These are phyloP conservation scores for Boletus insuetus DNA, from an alignment of 768 basidiomycete genomes.

Conservation along the genomic window DNA sequence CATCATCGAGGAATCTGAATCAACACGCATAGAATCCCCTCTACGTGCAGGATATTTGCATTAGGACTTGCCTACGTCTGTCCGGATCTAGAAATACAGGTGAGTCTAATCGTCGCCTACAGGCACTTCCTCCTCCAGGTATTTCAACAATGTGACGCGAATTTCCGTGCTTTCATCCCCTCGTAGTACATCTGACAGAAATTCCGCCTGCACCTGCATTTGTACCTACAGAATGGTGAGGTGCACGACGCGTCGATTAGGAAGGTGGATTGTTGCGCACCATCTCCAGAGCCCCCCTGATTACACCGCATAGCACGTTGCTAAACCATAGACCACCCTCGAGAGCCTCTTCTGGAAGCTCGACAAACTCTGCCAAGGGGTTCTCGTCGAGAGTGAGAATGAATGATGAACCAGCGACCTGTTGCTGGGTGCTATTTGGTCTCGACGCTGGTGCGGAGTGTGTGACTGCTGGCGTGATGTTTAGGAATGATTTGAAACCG, in stretches of 20 bases:
- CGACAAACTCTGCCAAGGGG: conserved; percentile 94
- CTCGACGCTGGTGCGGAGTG: conserved; percentile 59
- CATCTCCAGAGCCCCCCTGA: conserved; percentile 95
- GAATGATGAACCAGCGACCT: conserved; percentile 60
- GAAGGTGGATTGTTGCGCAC: conserved; percentile 42
- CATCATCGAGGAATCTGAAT: conserved; percentile 1
- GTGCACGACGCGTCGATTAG: conserved; percentile 5
- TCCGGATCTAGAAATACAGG: conserved; percentile 16
- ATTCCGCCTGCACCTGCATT: conserved; percentile 89
- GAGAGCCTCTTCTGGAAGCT: conserved; percentile 88
- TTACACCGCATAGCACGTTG: conserved; percentile 92
- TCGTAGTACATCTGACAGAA: conserved; percentile 85
- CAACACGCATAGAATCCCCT: neutral
- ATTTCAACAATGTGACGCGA: conserved; percentile 83
- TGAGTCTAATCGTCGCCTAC: conserved; percentile 78
- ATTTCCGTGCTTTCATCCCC: conserved; percentile 96
- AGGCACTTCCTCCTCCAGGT: conserved; percentile 95
- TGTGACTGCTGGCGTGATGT: conserved; percentile 80
- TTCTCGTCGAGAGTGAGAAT: conserved; percentile 92
- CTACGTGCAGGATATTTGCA: neutral
- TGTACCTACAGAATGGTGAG: conserved; percentile 63
- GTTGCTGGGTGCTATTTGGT: conserved; percentile 41
- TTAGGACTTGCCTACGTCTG: neutral
- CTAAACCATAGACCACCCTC: conserved; percentile 96
- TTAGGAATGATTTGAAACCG: conserved; percentile 96